phyloP scores from a whole-genome alignment of 2,329 filamentous ascomycete genomes.

The Stachybotrys chartarum region DNA sequence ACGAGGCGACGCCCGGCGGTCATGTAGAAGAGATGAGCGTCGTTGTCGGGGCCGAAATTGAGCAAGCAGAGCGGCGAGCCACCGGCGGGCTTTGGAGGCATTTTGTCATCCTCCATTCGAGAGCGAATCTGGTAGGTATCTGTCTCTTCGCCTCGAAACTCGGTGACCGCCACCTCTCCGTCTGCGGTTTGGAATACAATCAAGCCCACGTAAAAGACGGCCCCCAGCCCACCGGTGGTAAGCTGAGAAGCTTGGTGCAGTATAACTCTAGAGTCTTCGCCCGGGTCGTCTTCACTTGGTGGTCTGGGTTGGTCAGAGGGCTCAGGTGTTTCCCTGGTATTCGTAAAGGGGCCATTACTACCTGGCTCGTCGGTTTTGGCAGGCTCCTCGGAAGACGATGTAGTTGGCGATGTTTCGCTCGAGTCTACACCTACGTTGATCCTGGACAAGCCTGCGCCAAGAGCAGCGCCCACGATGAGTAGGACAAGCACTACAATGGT shows the following conservation, averaged over 20 bases:
- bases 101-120: not conserved
- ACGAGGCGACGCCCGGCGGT: not conserved
- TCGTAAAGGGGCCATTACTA: not conserved
- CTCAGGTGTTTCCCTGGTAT: not conserved
- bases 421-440: not conserved
- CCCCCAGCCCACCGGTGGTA: not conserved
- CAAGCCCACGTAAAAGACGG: not conserved
- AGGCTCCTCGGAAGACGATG: not conserved
- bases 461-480: not conserved
- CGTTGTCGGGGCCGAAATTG: not conserved
- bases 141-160: not conserved
- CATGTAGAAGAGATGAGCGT: not conserved
- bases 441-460: not conserved
- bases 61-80: not conserved
- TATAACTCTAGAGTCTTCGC: not conserved
- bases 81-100: not conserved
- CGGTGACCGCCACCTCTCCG: not conserved
- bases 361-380: too few species aligned
- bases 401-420: not conserved
- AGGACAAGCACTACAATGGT: not conserved
- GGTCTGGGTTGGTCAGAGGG: not conserved
- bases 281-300: not conserved
- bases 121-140: not conserved
- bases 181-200: not conserved
- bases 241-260: not conserved